phyloP scores from a whole-genome alignment of 306 rosid species.

The Rubus idaeus region DNA sequence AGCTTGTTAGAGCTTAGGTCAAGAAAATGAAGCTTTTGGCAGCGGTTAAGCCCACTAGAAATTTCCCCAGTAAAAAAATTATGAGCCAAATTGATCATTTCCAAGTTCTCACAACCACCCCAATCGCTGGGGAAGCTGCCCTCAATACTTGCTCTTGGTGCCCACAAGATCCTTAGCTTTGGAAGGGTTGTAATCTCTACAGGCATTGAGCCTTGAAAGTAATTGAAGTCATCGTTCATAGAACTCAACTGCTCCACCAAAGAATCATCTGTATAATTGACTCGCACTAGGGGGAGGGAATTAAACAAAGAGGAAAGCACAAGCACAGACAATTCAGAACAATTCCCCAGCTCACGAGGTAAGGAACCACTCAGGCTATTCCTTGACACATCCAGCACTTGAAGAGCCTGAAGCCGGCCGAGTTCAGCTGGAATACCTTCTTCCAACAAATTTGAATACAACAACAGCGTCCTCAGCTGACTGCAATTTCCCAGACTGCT shows the following conservation, averaged over 20 bases:
- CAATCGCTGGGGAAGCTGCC: slow-evolving; percentile 54
- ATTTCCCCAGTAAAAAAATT: slow-evolving; percentile 65
- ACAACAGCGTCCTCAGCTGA: slow-evolving; percentile 50
- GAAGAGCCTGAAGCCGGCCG: slow-evolving; percentile 56
- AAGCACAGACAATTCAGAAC: slow-evolving; percentile 57
- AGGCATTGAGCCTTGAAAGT: slow-evolving; percentile 72
- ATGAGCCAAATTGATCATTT: slow-evolving; percentile 78
- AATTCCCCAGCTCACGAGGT: slow-evolving; percentile 68
- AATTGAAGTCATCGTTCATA: slow-evolving; percentile 61
- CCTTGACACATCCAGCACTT: slow-evolving; percentile 83
- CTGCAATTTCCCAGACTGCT: slow-evolving; percentile 70
- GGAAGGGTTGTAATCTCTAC: slow-evolving; percentile 59
- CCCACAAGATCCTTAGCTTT: slow-evolving; percentile 75
- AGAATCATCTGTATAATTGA: slow-evolving; percentile 31
- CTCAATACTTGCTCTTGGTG: slow-evolving; percentile 74
- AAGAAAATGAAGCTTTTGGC: slow-evolving; percentile 68
- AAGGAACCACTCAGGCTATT: slow-evolving; percentile 66
- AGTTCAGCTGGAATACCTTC: slow-evolving; percentile 64
- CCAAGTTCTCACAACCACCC: slow-evolving; percentile 66
- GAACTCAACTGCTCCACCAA: slow-evolving; percentile 35
- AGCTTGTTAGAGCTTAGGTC: slow-evolving; percentile 68
- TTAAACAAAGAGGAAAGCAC: slow-evolving; percentile 71
- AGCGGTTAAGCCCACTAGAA: slow-evolving; percentile 45
- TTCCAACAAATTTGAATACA: slow-evolving; percentile 72
- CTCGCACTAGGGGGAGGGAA: slow-evolving; percentile 33